Evolutionary conservation across 2,329 filamentous ascomycete species (phyloP), one percentile per base, ranked within the genome.

Genomic region (Scedosporium aurantiacum): DNA sequence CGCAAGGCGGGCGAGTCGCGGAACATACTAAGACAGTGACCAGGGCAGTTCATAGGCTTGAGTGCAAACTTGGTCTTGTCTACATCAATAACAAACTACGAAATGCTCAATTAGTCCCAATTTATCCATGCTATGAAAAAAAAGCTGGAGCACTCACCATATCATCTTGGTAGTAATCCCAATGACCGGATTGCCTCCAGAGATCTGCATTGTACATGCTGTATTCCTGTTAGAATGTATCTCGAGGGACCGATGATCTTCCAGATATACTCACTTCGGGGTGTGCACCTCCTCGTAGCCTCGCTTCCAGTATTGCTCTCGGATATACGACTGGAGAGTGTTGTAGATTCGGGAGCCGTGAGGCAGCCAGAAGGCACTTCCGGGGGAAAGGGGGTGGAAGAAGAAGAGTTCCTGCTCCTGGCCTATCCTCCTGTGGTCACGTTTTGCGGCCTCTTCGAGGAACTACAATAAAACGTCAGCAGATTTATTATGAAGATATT

Each of bases 1-100:
- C 8, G 47, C 6, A 5, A 21, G 43, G 16, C 16, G 16, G 43
- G 6, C 12, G 8, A 25, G 10, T 14, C 21, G 47, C 3, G 23
- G 21, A 25, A 52, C 47, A 25, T 64, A 64, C 63, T 62, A 6
- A 65, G 78, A 74, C 90, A 95, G 75, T 97, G 93, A 28, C 91
- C 91, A 3, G 94, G 94, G 76, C 94, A 99, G 78, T 97, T 97
- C 94, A 97, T 97, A 28, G 93, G 93, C 78, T 97, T 97, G 59
- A 97, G 78, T 16, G 86, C 91, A 63, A 75, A 77, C 57, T 71
- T 70, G 66, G 75, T 88, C 79, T 96, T 96, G 73, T 97, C 92
- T 37, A 88, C 78, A 61, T 85, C 79, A 67, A 96, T 86, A 47
- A 79, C 74, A 66, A 82, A 82, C 58, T 60, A 21, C 10, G 16